Base-by-base conservation (phyloP, 805 yeast genomes). In the Wickerhamiella parazyma region DNA sequence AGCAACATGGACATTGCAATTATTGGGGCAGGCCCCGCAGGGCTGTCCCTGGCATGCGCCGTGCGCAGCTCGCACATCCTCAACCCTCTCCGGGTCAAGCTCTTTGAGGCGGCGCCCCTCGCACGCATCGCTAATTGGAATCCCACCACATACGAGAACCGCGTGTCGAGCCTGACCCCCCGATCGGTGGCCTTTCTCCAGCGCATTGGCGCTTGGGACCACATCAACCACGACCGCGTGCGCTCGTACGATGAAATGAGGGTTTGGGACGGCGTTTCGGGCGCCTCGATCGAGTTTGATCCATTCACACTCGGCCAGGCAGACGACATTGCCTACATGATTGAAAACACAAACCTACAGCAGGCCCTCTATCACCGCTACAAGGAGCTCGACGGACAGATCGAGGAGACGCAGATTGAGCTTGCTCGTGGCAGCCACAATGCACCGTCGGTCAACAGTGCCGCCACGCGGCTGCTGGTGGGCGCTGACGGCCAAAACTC, bases 1-100 rank as follows among this genome's bases (percentile, higher is more conserved):
- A 21, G 14, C 31, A 28, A 8, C 3, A 21, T 39, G 22, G 96
- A 89, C 60, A 73, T 91, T 17, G 78, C 84, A 6, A 81, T 91
- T 43, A 81, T 91, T 29, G 98, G 98, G 29, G 97, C 94, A 6
- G 98, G 98, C 0, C 95, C 97, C 1, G 97, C 97, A 1, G 98
- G 98, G 0, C 64, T 91, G 45, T 79, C 95, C 1, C 64, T 91
- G 29, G 78, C 91, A 4, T 72, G 94, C 0, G 93, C 94, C 0
- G 62, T 89, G 45, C 54, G 82, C 57, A 69, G 70, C 50, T 78
- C 86, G 1, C 75, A 79, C 2, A 58, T 68, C 17, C 72, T 94
- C 3, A 65, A 63, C 22, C 66, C 73, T 40, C 69, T 85, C 36
- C 68, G 69, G 37, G 72, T 89, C 39, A 72, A 77, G 0, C 63